Percentiles rank a stretch among this genome's conserved stretches.
These are phyloP conservation scores for Pseudogymnoascus sp. DNA, from an alignment of 2,329 filamentous ascomycete genomes.

Conservation along the genomic window DNA sequence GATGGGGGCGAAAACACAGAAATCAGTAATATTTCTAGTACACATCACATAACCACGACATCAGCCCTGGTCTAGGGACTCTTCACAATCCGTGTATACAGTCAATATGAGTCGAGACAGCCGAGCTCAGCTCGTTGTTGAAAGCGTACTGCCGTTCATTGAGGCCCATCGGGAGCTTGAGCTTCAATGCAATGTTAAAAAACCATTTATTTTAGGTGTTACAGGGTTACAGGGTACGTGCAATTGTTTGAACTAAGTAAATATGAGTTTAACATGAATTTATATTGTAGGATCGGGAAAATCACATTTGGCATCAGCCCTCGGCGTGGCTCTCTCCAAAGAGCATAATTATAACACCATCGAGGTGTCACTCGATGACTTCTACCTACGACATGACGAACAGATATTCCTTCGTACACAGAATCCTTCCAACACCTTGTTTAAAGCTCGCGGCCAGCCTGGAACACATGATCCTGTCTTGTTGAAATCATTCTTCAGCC, in stretches of 20 bases:
- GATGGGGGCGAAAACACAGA: background rate
- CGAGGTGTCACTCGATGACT: conserved; percentile 56
- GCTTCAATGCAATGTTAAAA: background rate
- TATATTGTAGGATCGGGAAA: background rate
- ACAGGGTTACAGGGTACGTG: background rate
- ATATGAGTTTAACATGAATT: background rate
- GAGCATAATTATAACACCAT: background rate
- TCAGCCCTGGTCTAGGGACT: background rate
- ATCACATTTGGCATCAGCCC: background rate
- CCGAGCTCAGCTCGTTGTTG: background rate
- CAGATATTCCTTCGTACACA: conserved; percentile 57
- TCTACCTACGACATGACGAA: conserved; percentile 69
- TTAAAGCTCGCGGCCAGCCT: conserved; percentile 77
- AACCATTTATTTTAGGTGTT: background rate
- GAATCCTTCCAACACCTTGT: conserved; percentile 63
- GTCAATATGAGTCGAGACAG: background rate
- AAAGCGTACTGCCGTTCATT: background rate
- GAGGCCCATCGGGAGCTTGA: background rate
- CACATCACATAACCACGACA: background rate
- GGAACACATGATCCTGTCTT: conserved; percentile 37
- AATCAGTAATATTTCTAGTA: background rate
- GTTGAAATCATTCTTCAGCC: conserved; percentile 12
- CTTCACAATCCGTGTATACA: background rate
- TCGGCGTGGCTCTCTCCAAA: background rate
- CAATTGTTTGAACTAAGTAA: background rate